Base-by-base conservation (phyloP, 495 filamentous ascomycete species). In the Tetracladium marchalianum region DNA sequence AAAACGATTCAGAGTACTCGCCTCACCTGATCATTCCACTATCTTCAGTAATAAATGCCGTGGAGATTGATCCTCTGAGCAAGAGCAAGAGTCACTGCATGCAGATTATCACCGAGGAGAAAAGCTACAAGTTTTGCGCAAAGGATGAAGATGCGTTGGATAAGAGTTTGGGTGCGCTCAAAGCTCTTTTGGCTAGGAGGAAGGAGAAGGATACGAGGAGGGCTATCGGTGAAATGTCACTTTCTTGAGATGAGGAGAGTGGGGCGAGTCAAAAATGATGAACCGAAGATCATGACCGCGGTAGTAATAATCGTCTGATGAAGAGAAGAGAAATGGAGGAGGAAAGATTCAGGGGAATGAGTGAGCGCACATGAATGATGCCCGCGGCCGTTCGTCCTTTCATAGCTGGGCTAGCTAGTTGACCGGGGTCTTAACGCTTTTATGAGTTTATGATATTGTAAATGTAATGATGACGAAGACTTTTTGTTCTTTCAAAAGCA, bases 51-150 rank as follows among this genome's bases (percentile, higher is more conserved):
- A 84, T 97, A 57, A 85, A 95, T 55, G 92, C 86, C 17, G 88
- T 95, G 24, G 92, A 98, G 46, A 84, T 94, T 42, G 87, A 97
- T 50, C 82, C 90, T 0, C 62, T 92, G 53, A 92, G 85, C 38
- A 81, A 77, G 50, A 92, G 81, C 33, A 95, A 93, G 67, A 75
- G 65, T 35, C 78, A 83, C 57, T 98, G 92, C 63, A 68, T 96
- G 66, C 92, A 98, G 61, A 77, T 96, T 55, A 95, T 98, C 64
- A 85, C 85, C 38, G 90, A 94, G 52, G 90, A 95, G 57, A 90
- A 93, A 64, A 87, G 78, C 43, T 95, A 90, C 50, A 80, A 87
- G 34, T 90, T 95, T 49, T 92, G 85, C 59, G 81, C 87, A 1
- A 64, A 75, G 15, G 79, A 84, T 57, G 92, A 98, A 64, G 90